These are phyloP conservation scores for Lippia alba DNA, from an alignment of 305 asterid genomes.

Conservation along the genomic window DNA sequence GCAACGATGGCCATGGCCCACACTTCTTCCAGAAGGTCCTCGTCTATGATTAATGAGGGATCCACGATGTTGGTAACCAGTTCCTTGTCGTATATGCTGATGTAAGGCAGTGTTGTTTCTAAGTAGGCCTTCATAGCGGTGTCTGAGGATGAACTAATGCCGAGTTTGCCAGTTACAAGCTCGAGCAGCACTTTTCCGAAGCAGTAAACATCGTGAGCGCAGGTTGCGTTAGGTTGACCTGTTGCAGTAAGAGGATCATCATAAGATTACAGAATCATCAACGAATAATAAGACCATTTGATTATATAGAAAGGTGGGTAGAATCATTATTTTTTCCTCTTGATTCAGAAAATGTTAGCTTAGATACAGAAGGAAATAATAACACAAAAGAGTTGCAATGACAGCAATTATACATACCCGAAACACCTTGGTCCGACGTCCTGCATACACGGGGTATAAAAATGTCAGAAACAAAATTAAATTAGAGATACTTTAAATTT, in stretches of 20 bases:
- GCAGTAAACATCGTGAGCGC: constrained; percentile 89
- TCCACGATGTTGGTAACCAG: constrained; percentile 83
- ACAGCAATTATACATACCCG: constrained; percentile 53
- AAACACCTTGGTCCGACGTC: constrained; percentile 74
- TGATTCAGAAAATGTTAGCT: too few species aligned
- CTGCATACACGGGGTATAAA: constrained; percentile 53
- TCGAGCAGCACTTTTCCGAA: constrained; percentile 91
- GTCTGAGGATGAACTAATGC: constrained; percentile 77
- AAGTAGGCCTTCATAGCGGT: constrained; percentile 68
- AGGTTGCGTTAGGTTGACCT: constrained; percentile 70
- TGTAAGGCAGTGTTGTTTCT: constrained; percentile 68
- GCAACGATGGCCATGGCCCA: constrained; percentile 98
- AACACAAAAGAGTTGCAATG: constrained; percentile 22
- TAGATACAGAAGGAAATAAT: too few species aligned
- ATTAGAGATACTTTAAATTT: constrained; percentile 5
- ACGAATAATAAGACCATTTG: too few species aligned
- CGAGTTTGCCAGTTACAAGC: constrained; percentile 91
- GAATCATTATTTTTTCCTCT: too few species aligned
- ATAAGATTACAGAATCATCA: too few species aligned
- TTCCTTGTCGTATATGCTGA: constrained; percentile 84
- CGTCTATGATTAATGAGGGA: constrained; percentile 79
- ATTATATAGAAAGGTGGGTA: too few species aligned
- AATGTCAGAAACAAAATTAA: constrained; percentile 25
- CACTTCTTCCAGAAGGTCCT: constrained; percentile 91
- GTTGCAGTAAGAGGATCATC: constrained; percentile 10